phyloP scores from a whole-genome alignment of 805 yeast genomes.

The Candida alai region DNA sequence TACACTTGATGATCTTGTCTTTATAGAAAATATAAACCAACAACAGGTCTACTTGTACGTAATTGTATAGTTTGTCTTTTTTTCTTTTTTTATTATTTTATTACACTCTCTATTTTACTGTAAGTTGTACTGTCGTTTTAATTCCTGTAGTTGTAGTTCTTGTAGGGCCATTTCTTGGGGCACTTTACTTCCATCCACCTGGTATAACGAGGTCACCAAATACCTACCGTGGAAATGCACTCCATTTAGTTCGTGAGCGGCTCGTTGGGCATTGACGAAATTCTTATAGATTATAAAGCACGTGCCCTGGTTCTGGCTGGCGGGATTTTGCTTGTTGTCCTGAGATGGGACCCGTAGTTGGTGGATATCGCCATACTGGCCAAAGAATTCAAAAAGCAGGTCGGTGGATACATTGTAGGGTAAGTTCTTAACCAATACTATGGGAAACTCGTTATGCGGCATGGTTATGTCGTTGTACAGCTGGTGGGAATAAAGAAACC shows the following conservation, averaged over 20 bases:
- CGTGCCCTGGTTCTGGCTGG: conserved; percentile 34
- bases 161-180: conserved; percentile 22
- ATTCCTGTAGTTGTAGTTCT: conserved; percentile 24
- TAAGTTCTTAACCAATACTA: conserved; percentile 53
- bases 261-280: conserved; percentile 43
- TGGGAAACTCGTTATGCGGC: conserved; percentile 27
- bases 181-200: conserved; percentile 37
- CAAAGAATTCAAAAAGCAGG: conserved; percentile 50
- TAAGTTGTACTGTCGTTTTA: conserved; percentile 9
- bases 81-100: too few relatives aligned
- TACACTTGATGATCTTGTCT: too few relatives aligned
- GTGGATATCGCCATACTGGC: conserved; percentile 51
- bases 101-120: too few relatives aligned
- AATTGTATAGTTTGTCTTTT: too few relatives aligned
- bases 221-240: conserved; percentile 57
- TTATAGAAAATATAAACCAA: too few relatives aligned
- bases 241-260: conserved; percentile 56
- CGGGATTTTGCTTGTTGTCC: too few relatives aligned
- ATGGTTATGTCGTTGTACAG: background rate
- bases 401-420: conserved; percentile 47
- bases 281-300: conserved; percentile 54
- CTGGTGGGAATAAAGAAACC: too few relatives aligned
- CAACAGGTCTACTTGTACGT: too few relatives aligned
- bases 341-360: conserved; percentile 48
- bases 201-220: conserved; percentile 47